These are phyloP conservation scores for Microsporum audouinii DNA, from an alignment of 2,329 filamentous ascomycete genomes.

Conservation along the genomic window DNA sequence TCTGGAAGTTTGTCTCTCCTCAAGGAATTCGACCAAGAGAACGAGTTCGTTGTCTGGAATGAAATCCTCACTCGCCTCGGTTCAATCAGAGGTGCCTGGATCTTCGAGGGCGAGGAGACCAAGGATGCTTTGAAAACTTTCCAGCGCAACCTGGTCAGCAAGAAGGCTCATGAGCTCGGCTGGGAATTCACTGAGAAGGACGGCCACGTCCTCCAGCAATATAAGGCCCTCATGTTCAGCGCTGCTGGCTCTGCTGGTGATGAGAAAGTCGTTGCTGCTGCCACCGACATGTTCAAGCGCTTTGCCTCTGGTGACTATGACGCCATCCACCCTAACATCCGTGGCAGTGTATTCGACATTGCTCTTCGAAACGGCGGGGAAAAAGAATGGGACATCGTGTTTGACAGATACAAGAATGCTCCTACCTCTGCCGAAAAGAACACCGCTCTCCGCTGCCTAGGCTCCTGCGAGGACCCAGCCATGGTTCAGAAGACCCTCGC, in stretches of 20 bases:
- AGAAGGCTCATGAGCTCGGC: constrained; percentile 73
- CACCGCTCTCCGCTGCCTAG: constrained; percentile 72
- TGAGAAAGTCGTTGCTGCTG: constrained; percentile 61
- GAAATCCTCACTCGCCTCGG: constrained; percentile 72
- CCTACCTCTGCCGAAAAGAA: constrained; percentile 81
- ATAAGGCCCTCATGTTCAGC: constrained; percentile 85
- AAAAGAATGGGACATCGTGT: constrained; percentile 70
- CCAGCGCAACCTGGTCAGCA: constrained; percentile 63
- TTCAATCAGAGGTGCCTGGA: constrained; percentile 72
- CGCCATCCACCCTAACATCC: constrained; percentile 85
- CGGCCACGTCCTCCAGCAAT: constrained; percentile 83
- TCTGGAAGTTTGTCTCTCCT: constrained; percentile 77
- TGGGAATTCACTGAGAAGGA: constrained; percentile 80
- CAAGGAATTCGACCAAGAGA: constrained; percentile 68
- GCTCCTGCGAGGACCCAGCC: constrained; percentile 62
- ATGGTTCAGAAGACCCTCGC: constrained; percentile 71
- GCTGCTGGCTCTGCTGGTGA: constrained; percentile 72
- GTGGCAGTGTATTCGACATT: constrained; percentile 75
- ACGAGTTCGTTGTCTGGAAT: constrained; percentile 89
- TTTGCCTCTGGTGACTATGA: constrained; percentile 66
- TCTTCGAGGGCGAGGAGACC: constrained; percentile 64
- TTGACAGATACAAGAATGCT: constrained; percentile 64
- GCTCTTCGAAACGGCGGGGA: constrained; percentile 72
- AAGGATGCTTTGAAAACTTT: constrained; percentile 72
- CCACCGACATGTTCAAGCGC: constrained; percentile 81